Evolutionary conservation across 2,329 filamentous ascomycete species (phyloP).

Genomic region (Aspergillus chevalieri): DNA sequence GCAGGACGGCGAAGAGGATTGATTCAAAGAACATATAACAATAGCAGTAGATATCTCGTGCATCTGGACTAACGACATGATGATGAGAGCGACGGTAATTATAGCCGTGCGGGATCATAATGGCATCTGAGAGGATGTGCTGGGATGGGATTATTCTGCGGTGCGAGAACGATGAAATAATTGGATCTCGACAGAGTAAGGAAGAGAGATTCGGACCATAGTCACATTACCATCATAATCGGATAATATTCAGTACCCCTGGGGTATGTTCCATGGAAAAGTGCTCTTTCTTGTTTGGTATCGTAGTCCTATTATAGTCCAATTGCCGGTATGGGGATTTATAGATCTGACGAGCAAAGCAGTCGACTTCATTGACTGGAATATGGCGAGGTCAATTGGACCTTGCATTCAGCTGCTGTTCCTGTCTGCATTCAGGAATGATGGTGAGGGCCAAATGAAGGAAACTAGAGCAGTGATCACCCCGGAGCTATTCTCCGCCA

Average conservation of each 20-base stretch:
- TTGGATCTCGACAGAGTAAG: not conserved
- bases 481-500: not conserved
- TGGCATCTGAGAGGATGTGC: not conserved
- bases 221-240: not conserved
- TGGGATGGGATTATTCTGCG: not conserved
- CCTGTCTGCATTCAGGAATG: not conserved
- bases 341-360: no score
- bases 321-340: no score
- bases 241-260: not conserved
- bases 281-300: no score
- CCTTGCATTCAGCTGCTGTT: not conserved
- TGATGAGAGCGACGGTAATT: not conserved
- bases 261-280: no score
- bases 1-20: not conserved
- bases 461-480: not conserved
- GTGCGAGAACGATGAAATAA: not conserved
- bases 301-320: no score
- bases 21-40: not conserved
- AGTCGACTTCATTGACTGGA: not conserved
- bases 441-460: no score
- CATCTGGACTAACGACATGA: slow-evolving; percentile 2
- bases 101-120: not conserved
- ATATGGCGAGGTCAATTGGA: not conserved
- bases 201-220: not conserved
- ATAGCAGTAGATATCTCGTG: not conserved